Evolutionary conservation across 129 eudicot species (phyloP).

Genomic region (Escallonia herrerae): DNA sequence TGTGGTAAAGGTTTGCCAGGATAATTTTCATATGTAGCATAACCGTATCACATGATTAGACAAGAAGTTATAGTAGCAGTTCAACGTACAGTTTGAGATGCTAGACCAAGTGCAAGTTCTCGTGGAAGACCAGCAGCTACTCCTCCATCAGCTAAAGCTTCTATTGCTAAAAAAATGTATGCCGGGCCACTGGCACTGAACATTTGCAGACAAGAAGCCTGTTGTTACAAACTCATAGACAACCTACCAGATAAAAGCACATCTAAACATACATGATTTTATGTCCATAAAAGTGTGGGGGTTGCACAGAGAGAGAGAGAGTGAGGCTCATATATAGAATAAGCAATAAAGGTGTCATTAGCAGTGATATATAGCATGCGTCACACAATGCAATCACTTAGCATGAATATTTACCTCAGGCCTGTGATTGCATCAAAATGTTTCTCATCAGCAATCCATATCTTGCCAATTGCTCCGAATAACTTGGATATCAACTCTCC

Average conservation of each 20-base stretch:
- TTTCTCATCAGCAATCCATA: slow-evolving; percentile 91
- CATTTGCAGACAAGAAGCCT: slow-evolving; percentile 8
- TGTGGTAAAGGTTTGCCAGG: no score
- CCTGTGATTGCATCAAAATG: slow-evolving; percentile 94
- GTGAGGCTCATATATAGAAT: no score
- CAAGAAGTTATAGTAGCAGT: neutral
- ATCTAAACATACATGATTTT: neutral
- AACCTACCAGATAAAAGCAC: no score
- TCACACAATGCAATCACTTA: neutral
- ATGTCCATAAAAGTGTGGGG: neutral
- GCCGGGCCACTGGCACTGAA: slow-evolving; percentile 96
- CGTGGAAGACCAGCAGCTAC: slow-evolving; percentile 99
- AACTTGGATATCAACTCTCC: slow-evolving; percentile 62
- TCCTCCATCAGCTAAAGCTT: slow-evolving; percentile 99
- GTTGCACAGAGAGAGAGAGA: no score
- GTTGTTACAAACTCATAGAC: neutral
- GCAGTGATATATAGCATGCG: neutral
- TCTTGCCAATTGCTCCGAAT: slow-evolving; percentile 85
- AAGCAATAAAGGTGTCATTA: neutral
- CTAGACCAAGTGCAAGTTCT: slow-evolving; percentile 90
- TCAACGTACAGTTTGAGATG: slow-evolving; percentile 81
- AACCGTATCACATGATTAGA: neutral
- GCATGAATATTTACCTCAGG: slow-evolving; percentile 42
- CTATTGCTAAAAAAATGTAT: slow-evolving; percentile 76
- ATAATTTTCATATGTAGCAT: neutral